Conservation (phyloP, 208 protist genomes). For the Lotmaria passim region DNA sequence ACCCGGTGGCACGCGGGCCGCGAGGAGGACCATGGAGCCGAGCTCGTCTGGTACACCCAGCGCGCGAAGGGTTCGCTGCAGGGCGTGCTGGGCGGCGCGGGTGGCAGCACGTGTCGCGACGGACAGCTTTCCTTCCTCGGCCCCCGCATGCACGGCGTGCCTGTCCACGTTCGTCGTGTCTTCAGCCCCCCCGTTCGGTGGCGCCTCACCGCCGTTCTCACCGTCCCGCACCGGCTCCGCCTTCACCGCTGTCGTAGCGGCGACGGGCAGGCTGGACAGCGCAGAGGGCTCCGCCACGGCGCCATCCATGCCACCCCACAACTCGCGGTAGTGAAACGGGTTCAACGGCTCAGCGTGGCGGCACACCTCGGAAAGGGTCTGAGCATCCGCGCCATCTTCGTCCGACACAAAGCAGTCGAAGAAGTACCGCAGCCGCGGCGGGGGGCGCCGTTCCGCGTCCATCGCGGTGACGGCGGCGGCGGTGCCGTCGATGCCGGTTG, state of each 20-base stretch:
- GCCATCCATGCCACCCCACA: conserved; percentile 35
- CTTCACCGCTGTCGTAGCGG: conserved; percentile 2
- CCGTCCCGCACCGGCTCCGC: background rate
- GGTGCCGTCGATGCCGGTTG: conserved; percentile 2
- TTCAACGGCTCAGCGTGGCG: conserved; percentile 65
- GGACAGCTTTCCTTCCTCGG: background rate
- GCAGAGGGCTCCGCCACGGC: background rate
- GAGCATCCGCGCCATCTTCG: conserved; percentile 13
- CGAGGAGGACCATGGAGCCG: conserved; percentile 34
- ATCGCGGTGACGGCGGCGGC: background rate
- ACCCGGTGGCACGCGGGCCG: conserved; percentile 9
- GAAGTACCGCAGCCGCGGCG: conserved; percentile 55
- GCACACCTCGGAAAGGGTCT: conserved; percentile 18
- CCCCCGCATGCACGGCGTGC: background rate
- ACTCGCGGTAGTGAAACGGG: conserved; percentile 71
- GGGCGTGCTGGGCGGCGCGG: conserved; percentile 17
- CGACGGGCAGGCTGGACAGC: background rate
- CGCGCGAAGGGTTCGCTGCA: conserved; percentile 28
- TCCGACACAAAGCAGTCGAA: conserved; percentile 70
- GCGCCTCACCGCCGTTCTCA: background rate
- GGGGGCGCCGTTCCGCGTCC: conserved; percentile 33
- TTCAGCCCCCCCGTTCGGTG: background rate
- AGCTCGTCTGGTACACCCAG: conserved; percentile 53
- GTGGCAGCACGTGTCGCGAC: background rate
- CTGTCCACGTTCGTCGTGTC: background rate